A percentile compares a stretch with the other conserved stretches of the same genome.
phyloP scores from a whole-genome alignment of 1,139 yeast genomes.

The Debaryomyces nepalensis region DNA sequence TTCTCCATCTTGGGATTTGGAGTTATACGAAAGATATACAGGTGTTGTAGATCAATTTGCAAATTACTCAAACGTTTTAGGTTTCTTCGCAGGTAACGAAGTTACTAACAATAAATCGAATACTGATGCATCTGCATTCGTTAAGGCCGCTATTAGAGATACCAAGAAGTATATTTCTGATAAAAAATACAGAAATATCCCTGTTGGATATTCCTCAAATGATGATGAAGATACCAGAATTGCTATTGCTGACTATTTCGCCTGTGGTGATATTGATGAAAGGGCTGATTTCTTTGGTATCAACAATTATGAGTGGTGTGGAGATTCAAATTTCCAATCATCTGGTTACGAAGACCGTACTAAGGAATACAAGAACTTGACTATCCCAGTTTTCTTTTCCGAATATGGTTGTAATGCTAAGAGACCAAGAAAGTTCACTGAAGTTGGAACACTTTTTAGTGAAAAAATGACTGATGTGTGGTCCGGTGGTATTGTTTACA shows the following conservation, averaged over 20 bases:
- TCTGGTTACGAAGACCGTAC: conserved; percentile 75
- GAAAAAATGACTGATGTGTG: conserved; percentile 61
- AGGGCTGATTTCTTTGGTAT: conserved; percentile 91
- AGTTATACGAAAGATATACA: conserved; percentile 74
- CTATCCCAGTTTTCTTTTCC: conserved; percentile 83
- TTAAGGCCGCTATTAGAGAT: conserved; percentile 91
- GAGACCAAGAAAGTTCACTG: conserved; percentile 67
- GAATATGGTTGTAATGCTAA: conserved; percentile 81
- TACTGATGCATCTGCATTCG: conserved; percentile 70
- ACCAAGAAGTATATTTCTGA: conserved; percentile 77
- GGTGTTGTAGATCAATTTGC: conserved; percentile 82
- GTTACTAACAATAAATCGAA: conserved; percentile 63
- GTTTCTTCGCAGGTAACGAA: conserved; percentile 95
- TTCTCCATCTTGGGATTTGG: conserved; percentile 72
- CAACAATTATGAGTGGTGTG: conserved; percentile 93
- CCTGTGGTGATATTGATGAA: conserved; percentile 68
- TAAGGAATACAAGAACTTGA: conserved; percentile 60
- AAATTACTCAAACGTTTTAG: conserved; percentile 80
- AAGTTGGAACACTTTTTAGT: conserved; percentile 57
- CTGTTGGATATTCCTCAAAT: conserved; percentile 94
- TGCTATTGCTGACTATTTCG: conserved; percentile 80
- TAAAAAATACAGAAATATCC: conserved; percentile 68
- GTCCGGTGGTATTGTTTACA: conserved; percentile 92
- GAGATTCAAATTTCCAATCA: conserved; percentile 63
- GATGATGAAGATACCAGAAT: conserved; percentile 74